phyloP scores from a whole-genome alignment of 768 basidiomycete species.

The Boletus speciosus region DNA sequence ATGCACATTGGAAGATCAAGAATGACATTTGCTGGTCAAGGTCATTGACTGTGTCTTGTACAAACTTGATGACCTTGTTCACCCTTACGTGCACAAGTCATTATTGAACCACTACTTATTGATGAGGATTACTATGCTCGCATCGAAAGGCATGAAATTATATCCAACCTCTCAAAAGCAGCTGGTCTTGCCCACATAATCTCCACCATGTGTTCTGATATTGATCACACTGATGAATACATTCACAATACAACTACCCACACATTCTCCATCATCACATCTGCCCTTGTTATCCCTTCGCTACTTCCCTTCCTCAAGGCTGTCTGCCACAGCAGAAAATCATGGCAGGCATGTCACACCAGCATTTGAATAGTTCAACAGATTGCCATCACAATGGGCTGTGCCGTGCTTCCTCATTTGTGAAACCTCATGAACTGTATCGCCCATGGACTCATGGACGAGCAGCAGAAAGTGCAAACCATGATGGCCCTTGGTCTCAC shows the following conservation, averaged over 20 bases:
- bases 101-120: constrained; percentile 97
- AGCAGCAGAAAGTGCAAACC: constrained; percentile 77
- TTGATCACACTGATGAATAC: constrained; percentile 98
- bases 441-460: constrained; percentile 74
- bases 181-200: constrained; percentile 99
- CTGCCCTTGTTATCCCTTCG: constrained; percentile 95
- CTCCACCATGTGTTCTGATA: constrained; percentile 97
- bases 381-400: constrained; percentile 99
- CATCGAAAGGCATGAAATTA: constrained; percentile 75
- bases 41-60: constrained; percentile 98
- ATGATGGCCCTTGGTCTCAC: constrained; percentile 80
- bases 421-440: constrained; percentile 96
- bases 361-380: constrained; percentile 99
- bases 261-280: constrained; percentile 98
- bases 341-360: constrained; percentile 99
- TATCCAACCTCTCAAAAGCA: constrained; percentile 64
- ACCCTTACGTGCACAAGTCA: constrained; percentile 99
- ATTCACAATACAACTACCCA: constrained; percentile 98
- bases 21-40: constrained; percentile 96
- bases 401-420: constrained; percentile 94
- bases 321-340: constrained; percentile 97
- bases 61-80: constrained; percentile 97
- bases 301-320: constrained; percentile 97
- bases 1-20: constrained; percentile 95
- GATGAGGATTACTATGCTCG: constrained; percentile 97